Evolutionary conservation across 2,329 filamentous ascomycete species (phyloP).

Genomic region (Blumeria graminis): DNA sequence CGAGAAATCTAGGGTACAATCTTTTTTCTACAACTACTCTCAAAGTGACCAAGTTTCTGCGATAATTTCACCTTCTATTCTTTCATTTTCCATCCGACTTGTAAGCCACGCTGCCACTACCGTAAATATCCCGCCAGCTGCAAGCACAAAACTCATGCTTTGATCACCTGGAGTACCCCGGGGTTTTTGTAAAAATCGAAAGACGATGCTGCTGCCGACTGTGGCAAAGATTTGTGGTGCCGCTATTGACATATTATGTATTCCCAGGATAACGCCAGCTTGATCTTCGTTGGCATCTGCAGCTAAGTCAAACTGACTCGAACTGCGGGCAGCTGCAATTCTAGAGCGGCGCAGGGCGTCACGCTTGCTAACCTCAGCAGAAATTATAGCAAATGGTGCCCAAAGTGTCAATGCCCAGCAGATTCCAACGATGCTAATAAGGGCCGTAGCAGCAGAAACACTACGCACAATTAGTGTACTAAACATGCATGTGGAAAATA

Average conservation of each 20-base stretch:
- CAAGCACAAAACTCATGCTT: slow-evolving; percentile 66
- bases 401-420: slow-evolving; percentile 85
- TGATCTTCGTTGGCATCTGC: slow-evolving; percentile 7
- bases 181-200: slow-evolving; percentile 67
- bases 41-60: too few species aligned
- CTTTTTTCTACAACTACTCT: too few species aligned
- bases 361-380: slow-evolving; percentile 67
- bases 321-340: slow-evolving; percentile 3
- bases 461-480: slow-evolving; percentile 56
- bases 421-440: slow-evolving; percentile 65
- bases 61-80: slow-evolving; percentile 1
- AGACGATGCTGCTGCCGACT: slow-evolving; percentile 60
- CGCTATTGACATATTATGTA: slow-evolving; percentile 88
- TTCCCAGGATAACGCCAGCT: slow-evolving; percentile 56
- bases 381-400: slow-evolving; percentile 90
- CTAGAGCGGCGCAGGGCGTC: slow-evolving; percentile 37
- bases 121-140: slow-evolving; percentile 60
- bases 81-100: slow-evolving; percentile 14
- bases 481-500: slow-evolving; percentile 64
- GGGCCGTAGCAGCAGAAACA: slow-evolving; percentile 44
- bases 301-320: slow-evolving; percentile 1
- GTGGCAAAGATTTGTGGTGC: slow-evolving; percentile 82
- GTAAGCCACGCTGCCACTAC: slow-evolving; percentile 48
- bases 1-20: too few species aligned
- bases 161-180: slow-evolving; percentile 64